A percentile compares a stretch with the other conserved stretches of the same genome.
Conservation (phyloP, 345 rosid genomes). For the Gossypium mustelinum region DNA sequence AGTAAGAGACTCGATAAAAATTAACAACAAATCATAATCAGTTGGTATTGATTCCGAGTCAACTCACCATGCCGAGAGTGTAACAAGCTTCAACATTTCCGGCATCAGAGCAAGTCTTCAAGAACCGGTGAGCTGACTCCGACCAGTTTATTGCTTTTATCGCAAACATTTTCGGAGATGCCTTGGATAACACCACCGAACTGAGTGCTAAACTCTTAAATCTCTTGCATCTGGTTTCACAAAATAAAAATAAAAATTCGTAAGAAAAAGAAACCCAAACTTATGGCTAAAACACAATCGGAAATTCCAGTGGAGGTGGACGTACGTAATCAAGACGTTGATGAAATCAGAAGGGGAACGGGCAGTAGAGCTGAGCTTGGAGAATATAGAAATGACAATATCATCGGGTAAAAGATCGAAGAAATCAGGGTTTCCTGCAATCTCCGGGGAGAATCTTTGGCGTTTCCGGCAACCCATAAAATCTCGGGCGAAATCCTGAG, state of each 20-base stretch:
- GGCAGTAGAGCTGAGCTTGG: conserved; percentile 56
- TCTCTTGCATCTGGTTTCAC: conserved; percentile 71
- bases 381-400: conserved; percentile 58
- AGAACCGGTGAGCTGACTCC: conserved; percentile 76
- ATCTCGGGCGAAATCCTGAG: conserved; percentile 20
- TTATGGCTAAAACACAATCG: neutral
- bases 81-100: conserved; percentile 90
- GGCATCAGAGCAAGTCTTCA: conserved; percentile 73
- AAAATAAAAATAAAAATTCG: conserved; percentile 5
- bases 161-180: conserved; percentile 50
- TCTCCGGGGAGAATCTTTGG: conserved; percentile 30
- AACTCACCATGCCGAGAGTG: conserved; percentile 89
- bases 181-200: conserved; percentile 54
- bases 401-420: conserved; percentile 77
- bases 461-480: conserved; percentile 31
- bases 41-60: neutral
- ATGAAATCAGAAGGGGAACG: conserved; percentile 65
- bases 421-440: conserved; percentile 26
- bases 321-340: conserved; percentile 71
- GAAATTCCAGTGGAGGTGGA: neutral
- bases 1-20: neutral
- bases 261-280: conserved; percentile 8
- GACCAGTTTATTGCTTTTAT: conserved; percentile 73
- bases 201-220: conserved; percentile 53
- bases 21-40: neutral